phyloP scores from a whole-genome alignment of 345 rosid species.

The Raphanus sativus region DNA sequence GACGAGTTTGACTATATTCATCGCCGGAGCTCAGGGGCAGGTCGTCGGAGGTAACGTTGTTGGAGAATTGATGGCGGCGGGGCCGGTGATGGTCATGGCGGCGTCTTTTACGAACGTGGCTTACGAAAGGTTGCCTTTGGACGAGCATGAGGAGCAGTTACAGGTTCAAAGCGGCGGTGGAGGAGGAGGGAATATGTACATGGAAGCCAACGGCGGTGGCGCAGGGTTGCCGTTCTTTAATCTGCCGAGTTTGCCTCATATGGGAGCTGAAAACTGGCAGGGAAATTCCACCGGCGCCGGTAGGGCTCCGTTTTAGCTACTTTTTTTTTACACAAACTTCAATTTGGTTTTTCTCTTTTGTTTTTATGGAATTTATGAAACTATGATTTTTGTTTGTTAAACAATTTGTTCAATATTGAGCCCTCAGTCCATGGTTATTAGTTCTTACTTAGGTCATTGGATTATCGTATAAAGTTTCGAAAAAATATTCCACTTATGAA shows the following conservation, averaged over 20 bases:
- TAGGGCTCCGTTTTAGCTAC: conserved; percentile 63
- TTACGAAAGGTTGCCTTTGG: conserved; percentile 87
- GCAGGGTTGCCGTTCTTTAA: conserved; percentile 73
- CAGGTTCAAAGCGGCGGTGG: conserved; percentile 55
- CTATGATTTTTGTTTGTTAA: background rate
- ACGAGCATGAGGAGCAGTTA: conserved; percentile 79
- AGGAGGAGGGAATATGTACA: conserved; percentile 34
- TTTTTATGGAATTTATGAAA: conserved; percentile 9
- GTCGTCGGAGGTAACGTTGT: conserved; percentile 94
- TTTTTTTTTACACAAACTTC: background rate
- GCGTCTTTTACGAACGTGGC: conserved; percentile 93
- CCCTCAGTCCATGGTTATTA: conserved; percentile 11
- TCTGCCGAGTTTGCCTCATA: conserved; percentile 75
- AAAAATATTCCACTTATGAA: background rate
- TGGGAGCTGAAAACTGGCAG: conserved; percentile 82
- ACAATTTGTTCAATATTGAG: conserved; percentile 12
- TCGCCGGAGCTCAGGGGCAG: conserved; percentile 92
- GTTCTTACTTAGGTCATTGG: conserved; percentile 13
- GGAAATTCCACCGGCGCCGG: conserved; percentile 58
- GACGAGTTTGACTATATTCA: conserved; percentile 77
- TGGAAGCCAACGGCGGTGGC: conserved; percentile 41
- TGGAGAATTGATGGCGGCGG: conserved; percentile 88
- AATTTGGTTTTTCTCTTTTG: background rate
- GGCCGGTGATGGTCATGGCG: conserved; percentile 90
- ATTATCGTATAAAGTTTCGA: background rate